Base-by-base conservation (phyloP, 495 filamentous ascomycete species). In the Penicillium goetzii region DNA sequence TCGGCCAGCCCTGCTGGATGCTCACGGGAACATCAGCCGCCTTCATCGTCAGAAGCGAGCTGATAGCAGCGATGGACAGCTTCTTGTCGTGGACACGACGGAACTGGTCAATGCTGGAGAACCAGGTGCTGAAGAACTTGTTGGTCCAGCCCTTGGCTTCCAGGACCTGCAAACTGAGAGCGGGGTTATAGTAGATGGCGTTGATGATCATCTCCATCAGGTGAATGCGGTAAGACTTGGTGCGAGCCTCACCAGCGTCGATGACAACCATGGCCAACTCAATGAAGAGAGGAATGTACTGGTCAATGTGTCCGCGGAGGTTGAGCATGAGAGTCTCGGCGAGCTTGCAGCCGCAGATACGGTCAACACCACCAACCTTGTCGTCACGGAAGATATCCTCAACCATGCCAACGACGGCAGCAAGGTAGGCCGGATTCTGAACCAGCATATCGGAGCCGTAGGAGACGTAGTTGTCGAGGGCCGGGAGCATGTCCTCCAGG, bases 121-220 rank as follows among this genome's bases (percentile, higher is more conserved):
- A 99, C 95, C 95, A 99, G 34, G 92, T 81, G 75, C 89, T 95
- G 85, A 99, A 99, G 77, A 99, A 98, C 78, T 96, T 97, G 77
- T 98, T 98, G n/a, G 95, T 99, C 93, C 92, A 97, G 59, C 86
- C 88, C 59, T 94, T 92, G n/a, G 83, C 74, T 76, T 99, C 95
- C 41, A 99, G 82, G 21, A 96, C 85, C 56, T 92, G 91, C 32
- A 99, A 83, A 63, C 90, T 81, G 61, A 97, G 84, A 38, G 83
- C 74, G 3, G 95, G 92, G 78, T 97, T 97, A 80, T 98, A 98
- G 83, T 98, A 97, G 65, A 97, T 92, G 56, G 90, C 90, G 77
- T 99, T 98, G 83, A 99, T 95, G 56, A 98, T 86, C 90, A 99
- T 97, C 81, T 98, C 96, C 92, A 99, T 96, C 54, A 99, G 78